Evolutionary conservation across 2,329 filamentous ascomycete genomes (phyloP).

Genomic region (Myriangium duriaei): DNA sequence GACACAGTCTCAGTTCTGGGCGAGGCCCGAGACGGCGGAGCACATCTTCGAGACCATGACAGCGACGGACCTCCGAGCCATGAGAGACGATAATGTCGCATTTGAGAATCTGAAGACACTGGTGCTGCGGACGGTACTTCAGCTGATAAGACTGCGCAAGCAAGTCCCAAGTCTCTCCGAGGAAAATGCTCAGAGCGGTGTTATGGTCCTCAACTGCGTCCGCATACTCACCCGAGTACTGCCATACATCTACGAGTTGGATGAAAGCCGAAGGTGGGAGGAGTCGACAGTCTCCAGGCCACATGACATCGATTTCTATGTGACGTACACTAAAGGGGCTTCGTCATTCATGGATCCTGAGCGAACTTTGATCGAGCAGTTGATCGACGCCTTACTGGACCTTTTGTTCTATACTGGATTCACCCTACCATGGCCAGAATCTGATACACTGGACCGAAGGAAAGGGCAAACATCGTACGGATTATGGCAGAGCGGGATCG

Average conservation of each 20-base stretch:
- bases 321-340: neutral
- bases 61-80: constrained; percentile 64
- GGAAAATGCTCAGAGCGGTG: constrained; percentile 32
- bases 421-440: constrained; percentile 50
- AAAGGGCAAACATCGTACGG: constrained; percentile 71
- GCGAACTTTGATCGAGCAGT: constrained; percentile 54
- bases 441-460: constrained; percentile 8
- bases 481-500: constrained; percentile 97
- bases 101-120: constrained; percentile 84
- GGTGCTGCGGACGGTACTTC: constrained; percentile 69
- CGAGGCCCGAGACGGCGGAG: constrained; percentile 86
- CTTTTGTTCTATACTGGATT: constrained; percentile 86
- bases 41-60: constrained; percentile 67
- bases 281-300: constrained; percentile 78
- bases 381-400: constrained; percentile 81
- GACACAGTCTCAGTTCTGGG: constrained; percentile 87
- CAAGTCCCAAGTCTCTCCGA: constrained; percentile 59
- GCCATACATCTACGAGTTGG: constrained; percentile 84
- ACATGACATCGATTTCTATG: constrained; percentile 4
- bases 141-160: constrained; percentile 69
- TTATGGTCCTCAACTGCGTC: constrained; percentile 74
- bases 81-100: constrained; percentile 56
- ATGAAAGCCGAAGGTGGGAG: constrained; percentile 73
- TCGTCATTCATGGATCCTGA: neutral
- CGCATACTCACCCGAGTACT: constrained; percentile 79